Conservation (phyloP, 192 early-diverging fungal genomes). For the Umbelopsis isabellina region DNA sequence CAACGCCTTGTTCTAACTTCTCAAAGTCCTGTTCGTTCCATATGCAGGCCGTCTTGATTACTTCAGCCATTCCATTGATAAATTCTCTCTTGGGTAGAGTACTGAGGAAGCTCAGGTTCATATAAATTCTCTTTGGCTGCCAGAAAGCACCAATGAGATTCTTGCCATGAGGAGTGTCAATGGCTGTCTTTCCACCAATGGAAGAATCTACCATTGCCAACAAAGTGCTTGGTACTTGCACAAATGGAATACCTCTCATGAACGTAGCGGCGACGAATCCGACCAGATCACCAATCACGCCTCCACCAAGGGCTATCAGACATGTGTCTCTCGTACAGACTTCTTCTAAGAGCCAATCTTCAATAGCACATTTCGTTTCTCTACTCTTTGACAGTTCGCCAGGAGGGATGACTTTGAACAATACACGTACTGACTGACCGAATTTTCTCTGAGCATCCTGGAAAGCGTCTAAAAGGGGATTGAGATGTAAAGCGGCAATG, state of each 20-base stretch:
- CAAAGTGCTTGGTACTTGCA: conserved; percentile 95
- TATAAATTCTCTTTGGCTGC: conserved; percentile 92
- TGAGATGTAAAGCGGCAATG: conserved; percentile 78
- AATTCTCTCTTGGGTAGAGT: conserved; percentile 92
- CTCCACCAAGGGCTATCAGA: conserved; percentile 93
- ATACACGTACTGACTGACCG: conserved; percentile 55
- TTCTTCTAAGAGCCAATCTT: conserved; percentile 87
- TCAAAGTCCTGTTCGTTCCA: conserved; percentile 84
- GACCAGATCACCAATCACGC: conserved; percentile 95
- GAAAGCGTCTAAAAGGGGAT: conserved; percentile 59
- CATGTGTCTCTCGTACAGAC: conserved; percentile 92
- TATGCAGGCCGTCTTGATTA: conserved; percentile 97
- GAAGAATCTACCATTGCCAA: conserved; percentile 98
- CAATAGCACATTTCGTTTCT: conserved; percentile 81
- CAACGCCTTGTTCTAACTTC: conserved; percentile 78
- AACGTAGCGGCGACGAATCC: conserved; percentile 98
- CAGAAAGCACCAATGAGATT: conserved; percentile 96
- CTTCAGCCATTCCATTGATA: conserved; percentile 96
- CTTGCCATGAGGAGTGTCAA: conserved; percentile 96
- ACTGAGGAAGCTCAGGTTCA: conserved; percentile 83
- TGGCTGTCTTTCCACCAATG: conserved; percentile 95
- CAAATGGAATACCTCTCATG: conserved; percentile 93
- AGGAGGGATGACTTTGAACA: conserved; percentile 80
- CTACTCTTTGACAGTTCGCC: conserved; percentile 91
- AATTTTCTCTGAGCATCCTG: conserved; percentile 25